Conservation (phyloP, 768 basidiomycete genomes). For the Gyrodon lividus region DNA sequence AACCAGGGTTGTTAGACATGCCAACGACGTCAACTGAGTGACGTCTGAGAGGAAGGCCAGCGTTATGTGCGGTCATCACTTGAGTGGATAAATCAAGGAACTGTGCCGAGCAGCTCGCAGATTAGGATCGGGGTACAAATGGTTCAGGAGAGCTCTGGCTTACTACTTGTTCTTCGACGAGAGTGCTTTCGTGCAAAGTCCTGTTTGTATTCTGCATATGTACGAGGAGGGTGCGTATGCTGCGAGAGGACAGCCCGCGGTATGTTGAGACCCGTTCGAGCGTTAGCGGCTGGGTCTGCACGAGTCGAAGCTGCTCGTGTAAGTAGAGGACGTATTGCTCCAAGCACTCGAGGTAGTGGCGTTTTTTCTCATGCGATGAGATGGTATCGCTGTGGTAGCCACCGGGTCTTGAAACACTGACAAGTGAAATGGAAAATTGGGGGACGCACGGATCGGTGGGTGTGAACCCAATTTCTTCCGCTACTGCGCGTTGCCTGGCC, state of each 20-base stretch:
- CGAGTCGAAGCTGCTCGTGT: constrained; percentile 56
- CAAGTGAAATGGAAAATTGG: background rate
- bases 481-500: constrained; percentile 55
- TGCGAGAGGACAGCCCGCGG: constrained; percentile 58
- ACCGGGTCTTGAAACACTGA: background rate
- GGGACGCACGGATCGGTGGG: constrained; percentile 60
- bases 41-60: constrained; percentile 28
- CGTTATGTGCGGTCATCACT: constrained; percentile 26
- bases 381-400: constrained; percentile 54
- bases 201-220: constrained; percentile 63
- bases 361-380: constrained; percentile 76
- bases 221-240: constrained; percentile 68
- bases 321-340: constrained; percentile 70
- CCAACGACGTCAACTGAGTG: constrained; percentile 29
- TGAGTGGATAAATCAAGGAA: constrained; percentile 30
- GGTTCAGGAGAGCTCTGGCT: background rate
- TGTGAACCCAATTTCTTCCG: constrained; percentile 53
- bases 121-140: background rate
- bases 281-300: constrained; percentile 45
- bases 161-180: constrained; percentile 58
- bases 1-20: constrained; percentile 11
- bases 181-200: constrained; percentile 48
- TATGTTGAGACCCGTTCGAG: constrained; percentile 52
- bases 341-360: constrained; percentile 69
- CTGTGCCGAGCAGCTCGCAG: constrained; percentile 10